Percentiles rank a stretch among this genome's conserved stretches.
phyloP scores from a whole-genome alignment of 306 rosid species.

The Abrus precatorius region DNA sequence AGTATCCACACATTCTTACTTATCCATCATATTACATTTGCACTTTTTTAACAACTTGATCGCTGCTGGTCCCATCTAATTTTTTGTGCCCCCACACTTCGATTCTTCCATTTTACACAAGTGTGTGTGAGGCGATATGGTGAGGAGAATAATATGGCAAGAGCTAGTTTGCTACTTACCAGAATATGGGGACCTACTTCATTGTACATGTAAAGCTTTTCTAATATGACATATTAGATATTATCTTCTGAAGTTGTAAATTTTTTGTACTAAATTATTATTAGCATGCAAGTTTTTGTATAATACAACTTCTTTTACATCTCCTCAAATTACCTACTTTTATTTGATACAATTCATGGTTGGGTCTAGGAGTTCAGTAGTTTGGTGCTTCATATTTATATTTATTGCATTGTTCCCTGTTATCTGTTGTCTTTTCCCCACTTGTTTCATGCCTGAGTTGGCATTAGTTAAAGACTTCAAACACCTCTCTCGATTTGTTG shows the following conservation, averaged over 20 bases:
- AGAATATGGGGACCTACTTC: background rate
- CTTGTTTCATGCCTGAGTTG: slow-evolving; percentile 12
- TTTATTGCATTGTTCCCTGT: background rate
- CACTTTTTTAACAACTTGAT: too few relatives aligned
- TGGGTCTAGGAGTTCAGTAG: background rate
- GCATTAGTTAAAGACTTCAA: background rate
- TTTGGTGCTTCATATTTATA: background rate
- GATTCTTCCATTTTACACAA: background rate
- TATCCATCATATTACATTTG: background rate
- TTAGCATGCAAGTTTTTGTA: background rate
- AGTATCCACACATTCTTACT: background rate
- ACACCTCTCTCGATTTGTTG: background rate
- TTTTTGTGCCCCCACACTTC: background rate
- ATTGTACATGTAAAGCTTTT: background rate
- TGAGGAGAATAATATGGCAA: background rate
- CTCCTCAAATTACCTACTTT: background rate
- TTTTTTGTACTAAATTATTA: background rate
- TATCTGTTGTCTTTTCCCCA: background rate
- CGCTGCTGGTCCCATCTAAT: background rate
- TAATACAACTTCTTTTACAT: background rate
- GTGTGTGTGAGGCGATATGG: background rate
- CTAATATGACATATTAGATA: slow-evolving; percentile 1
- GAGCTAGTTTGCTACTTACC: background rate
- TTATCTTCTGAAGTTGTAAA: background rate
- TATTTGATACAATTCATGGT: slow-evolving; percentile 1